Conservation (phyloP, 345 rosid genomes). For the Citrus glauca region DNA sequence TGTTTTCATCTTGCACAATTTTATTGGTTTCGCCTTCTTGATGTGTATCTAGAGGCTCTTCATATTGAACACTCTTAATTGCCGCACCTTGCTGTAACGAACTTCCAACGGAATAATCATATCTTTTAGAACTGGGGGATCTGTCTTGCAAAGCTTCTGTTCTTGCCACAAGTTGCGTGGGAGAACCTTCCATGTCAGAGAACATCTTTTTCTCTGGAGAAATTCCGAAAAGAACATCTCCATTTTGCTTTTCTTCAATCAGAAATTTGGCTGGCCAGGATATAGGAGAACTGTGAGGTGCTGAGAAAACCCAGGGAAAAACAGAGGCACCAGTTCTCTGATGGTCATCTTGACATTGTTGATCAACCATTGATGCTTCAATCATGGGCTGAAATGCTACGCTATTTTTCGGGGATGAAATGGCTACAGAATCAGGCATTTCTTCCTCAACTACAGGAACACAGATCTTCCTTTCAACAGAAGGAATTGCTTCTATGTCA, state of each 20-base stretch:
- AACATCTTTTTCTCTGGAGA: slow-evolving; percentile 31
- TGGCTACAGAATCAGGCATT: slow-evolving; percentile 37
- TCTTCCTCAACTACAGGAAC: slow-evolving; percentile 35
- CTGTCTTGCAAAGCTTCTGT: slow-evolving; percentile 29
- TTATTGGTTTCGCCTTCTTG: slow-evolving; percentile 35
- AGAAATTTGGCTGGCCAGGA: slow-evolving; percentile 28
- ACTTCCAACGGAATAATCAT: slow-evolving; percentile 11
- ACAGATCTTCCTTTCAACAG: slow-evolving; percentile 33
- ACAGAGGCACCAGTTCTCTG: slow-evolving; percentile 23
- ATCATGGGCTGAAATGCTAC: slow-evolving; percentile 22
- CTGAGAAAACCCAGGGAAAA: slow-evolving; percentile 34
- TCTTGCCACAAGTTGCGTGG: slow-evolving; percentile 32
- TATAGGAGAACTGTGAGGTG: slow-evolving; percentile 35
- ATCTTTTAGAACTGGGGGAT: slow-evolving; percentile 27
- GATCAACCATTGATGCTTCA: slow-evolving; percentile 29
- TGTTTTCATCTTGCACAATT: slow-evolving; percentile 29
- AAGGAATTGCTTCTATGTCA: slow-evolving; percentile 24
- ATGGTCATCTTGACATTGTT: slow-evolving; percentile 28
- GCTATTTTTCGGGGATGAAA: slow-evolving; percentile 35
- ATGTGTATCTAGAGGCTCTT: slow-evolving; percentile 25
- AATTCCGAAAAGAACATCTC: slow-evolving; percentile 19
- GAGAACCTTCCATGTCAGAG: slow-evolving; percentile 31
- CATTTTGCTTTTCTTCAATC: slow-evolving; percentile 31
- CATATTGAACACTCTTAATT: slow-evolving; percentile 32
- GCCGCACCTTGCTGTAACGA: slow-evolving; percentile 22